phyloP scores from a whole-genome alignment of 805 yeast species.

The Kuraishia borneana region DNA sequence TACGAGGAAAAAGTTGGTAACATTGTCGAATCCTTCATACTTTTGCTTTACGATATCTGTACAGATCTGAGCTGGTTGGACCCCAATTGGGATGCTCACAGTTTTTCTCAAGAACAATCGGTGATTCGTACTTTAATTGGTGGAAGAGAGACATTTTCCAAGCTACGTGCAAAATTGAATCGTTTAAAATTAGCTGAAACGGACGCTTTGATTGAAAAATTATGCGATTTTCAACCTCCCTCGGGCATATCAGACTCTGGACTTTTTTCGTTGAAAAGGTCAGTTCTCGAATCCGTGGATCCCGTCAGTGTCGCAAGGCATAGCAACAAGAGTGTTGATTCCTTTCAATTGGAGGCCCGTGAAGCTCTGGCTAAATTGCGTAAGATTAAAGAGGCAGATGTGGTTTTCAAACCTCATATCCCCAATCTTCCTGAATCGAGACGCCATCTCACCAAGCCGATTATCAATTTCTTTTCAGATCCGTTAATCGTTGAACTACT shows the following conservation, averaged over 20 bases:
- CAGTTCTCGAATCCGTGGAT: conserved; percentile 36
- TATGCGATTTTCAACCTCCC: conserved; percentile 54
- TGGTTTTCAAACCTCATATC: conserved; percentile 38
- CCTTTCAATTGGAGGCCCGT: conserved; percentile 34
- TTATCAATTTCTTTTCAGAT: conserved; percentile 43
- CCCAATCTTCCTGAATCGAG: conserved; percentile 17
- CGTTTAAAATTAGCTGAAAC: conserved; percentile 27
- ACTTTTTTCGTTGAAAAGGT: conserved; percentile 44
- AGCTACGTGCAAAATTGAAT: too few relatives aligned
- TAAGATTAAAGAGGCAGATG: conserved; percentile 25
- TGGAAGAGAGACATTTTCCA: too few relatives aligned
- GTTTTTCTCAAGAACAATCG: too few relatives aligned
- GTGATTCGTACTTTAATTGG: too few relatives aligned
- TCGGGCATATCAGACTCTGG: conserved; percentile 59
- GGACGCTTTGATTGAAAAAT: conserved; percentile 42
- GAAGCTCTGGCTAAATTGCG: conserved; percentile 28
- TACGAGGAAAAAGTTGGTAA: too few relatives aligned
- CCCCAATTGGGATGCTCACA: too few relatives aligned
- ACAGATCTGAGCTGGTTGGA: too few relatives aligned
- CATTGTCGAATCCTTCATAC: too few relatives aligned
- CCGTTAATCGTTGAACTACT: conserved; percentile 42
- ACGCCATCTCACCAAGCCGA: conserved; percentile 21
- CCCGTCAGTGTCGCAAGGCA: too few relatives aligned
- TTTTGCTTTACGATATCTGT: too few relatives aligned
- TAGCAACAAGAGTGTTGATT: too few relatives aligned